Base-by-base conservation (phyloP, 257 asterid genomes). In the Gentiana straminea region DNA sequence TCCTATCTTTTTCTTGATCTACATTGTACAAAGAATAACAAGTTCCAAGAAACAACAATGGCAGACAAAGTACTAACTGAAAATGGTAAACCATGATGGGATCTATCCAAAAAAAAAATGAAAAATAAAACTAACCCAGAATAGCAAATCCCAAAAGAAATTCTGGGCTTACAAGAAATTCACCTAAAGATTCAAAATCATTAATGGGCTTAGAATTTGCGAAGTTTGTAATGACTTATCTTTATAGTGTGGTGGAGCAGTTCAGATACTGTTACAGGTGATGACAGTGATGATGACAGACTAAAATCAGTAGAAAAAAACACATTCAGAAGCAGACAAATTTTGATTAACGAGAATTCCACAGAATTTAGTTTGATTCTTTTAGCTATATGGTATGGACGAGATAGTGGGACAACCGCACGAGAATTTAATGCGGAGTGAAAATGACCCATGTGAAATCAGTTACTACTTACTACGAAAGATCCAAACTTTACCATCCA, bases 1-100 rank as follows among this genome's bases (percentile, higher is more conserved):
- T 80, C 83, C 78, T 83, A 79, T 92, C 95, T 8, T 56, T 77
- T 50, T 77, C 94, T 62, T 83, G 99, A 75, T 85, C 92, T 69
- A 41, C 81, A 68, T 56, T 77, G 15, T 3, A 49, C 57, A 62
- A 63, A 68, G 78, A 80, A 67, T 70, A 66, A 67, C 81, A 71
- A 61, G 37, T 59, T 43, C 81, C 83, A 44, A 77, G 57, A 55
- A 70, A 67, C 44, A 73, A 67, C 32, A 75, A 54, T 53, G 66
- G 34, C 57, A 60, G 66, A 8, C n/a, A 33, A 49, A 55, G 43
- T 62, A 57, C 64, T 35, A 11, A 51, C 13, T 2, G 11, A 5
- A 11, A 0, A 49, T 7, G 24, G 37, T 44, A 56, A 50, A 65
- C 74, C 74, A 75, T 75, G 38, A 61, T 15, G 15, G 51, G 54